phyloP scores from a whole-genome alignment of 2,329 filamentous ascomycete species.

The Passalora sequoiae region DNA sequence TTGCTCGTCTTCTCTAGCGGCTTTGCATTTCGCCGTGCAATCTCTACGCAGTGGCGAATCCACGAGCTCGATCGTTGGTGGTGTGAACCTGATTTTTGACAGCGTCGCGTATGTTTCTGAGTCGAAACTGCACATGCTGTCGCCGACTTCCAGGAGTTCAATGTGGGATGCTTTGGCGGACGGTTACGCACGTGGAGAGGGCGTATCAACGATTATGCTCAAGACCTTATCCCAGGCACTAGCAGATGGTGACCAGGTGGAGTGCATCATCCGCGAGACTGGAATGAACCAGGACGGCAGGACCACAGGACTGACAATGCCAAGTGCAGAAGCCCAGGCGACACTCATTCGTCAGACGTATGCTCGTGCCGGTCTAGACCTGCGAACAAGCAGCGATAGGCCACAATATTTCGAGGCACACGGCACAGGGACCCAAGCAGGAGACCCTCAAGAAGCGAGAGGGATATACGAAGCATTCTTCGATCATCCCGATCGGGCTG shows the following conservation, averaged over 20 bases:
- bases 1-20: constrained; percentile 41
- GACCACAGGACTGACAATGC: constrained; percentile 37
- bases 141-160: constrained; percentile 26
- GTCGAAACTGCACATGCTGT: constrained; percentile 20
- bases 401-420: constrained; percentile 25
- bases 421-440: constrained; percentile 33
- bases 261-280: constrained; percentile 35
- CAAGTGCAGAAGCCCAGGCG: constrained; percentile 34
- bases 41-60: constrained; percentile 29
- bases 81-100: constrained; percentile 28
- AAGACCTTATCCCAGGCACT: constrained; percentile 49
- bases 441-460: constrained; percentile 26
- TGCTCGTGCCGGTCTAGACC: constrained; percentile 24
- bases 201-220: constrained; percentile 47
- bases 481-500: not conserved
- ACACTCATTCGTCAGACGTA: constrained; percentile 36
- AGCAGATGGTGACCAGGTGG: constrained; percentile 42
- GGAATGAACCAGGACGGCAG: constrained; percentile 36
- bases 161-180: constrained; percentile 39
- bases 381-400: constrained; percentile 9
- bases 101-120: constrained; percentile 12
- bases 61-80: constrained; percentile 17
- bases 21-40: constrained; percentile 33
- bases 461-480: constrained; percentile 22
- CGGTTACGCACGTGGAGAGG: constrained; percentile 51